Conservation (phyloP, 352 stramenopile genomes). For the Globisporangium nodosum region DNA sequence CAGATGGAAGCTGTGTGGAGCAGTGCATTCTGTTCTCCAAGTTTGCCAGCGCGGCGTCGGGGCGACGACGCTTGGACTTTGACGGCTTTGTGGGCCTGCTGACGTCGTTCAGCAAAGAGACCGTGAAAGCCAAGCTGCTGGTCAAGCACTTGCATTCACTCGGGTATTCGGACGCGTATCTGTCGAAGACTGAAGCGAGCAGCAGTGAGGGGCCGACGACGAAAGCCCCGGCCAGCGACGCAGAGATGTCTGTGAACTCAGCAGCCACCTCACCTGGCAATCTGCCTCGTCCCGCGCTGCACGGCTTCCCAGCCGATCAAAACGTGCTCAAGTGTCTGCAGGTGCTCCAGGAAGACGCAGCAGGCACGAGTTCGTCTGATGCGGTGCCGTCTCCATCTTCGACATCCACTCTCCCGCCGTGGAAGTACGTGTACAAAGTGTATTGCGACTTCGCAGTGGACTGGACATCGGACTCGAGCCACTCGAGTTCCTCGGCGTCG, state of each 20-base stretch:
- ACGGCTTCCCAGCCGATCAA: conserved; percentile 54
- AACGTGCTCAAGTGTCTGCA: conserved; percentile 77
- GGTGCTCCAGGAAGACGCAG: conserved; percentile 27
- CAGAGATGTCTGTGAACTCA: background rate
- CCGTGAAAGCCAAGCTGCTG: conserved; percentile 34
- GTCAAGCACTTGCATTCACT: conserved; percentile 40
- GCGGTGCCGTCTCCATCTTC: background rate
- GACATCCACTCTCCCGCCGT: conserved; percentile 32
- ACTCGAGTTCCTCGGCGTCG: background rate
- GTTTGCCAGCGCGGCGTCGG: conserved; percentile 31
- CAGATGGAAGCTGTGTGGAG: conserved; percentile 5
- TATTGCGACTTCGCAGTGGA: conserved; percentile 67
- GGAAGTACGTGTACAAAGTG: conserved; percentile 72
- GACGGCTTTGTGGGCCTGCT: conserved; percentile 44
- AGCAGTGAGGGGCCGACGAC: background rate
- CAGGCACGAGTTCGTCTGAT: background rate
- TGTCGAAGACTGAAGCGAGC: conserved; percentile 3
- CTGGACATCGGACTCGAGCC: conserved; percentile 24
- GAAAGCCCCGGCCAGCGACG: conserved; percentile 3
- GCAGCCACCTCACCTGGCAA: conserved; percentile 3
- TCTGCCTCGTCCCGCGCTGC: conserved; percentile 18
- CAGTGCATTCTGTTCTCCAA: conserved; percentile 72
- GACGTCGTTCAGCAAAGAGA: conserved; percentile 35
- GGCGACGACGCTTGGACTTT: conserved; percentile 21
- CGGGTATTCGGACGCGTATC: conserved; percentile 31